Evolutionary conservation across 2,329 filamentous ascomycete genomes (phyloP).

Genomic region (Talaromyces sp.): DNA sequence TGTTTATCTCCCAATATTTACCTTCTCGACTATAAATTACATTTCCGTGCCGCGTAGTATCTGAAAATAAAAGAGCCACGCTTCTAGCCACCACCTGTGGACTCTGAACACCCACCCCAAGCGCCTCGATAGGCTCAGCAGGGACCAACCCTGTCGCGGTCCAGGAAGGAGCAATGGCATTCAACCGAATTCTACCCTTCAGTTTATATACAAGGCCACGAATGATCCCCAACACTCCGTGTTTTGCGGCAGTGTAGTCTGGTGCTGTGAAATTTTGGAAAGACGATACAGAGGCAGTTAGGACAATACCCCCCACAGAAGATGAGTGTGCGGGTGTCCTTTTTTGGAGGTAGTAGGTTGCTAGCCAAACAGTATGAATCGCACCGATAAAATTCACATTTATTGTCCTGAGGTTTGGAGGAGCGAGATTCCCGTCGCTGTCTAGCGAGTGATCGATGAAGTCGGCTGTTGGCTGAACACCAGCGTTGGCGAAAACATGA

Average conservation of each 20-base stretch:
- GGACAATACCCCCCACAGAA: conserved; percentile 50
- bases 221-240: conserved; percentile 58
- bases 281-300: conserved; percentile 56
- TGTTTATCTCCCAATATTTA: conserved; percentile 58
- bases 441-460: not conserved
- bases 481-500: conserved; percentile 55
- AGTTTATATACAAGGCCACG: conserved; percentile 47
- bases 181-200: conserved; percentile 53
- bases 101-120: conserved; percentile 41
- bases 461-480: conserved; percentile 51
- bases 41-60: conserved; percentile 53
- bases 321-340: not conserved
- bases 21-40: conserved; percentile 55
- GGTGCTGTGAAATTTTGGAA: conserved; percentile 55
- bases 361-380: conserved; percentile 55
- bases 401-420: conserved; percentile 47
- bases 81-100: conserved; percentile 53
- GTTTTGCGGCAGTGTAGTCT: conserved; percentile 60
- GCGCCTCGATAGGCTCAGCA: conserved; percentile 22
- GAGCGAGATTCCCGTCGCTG: conserved; percentile 11
- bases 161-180: conserved; percentile 60
- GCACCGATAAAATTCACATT: conserved; percentile 55
- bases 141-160: conserved; percentile 56
- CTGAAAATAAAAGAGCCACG: conserved; percentile 55
- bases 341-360: conserved; percentile 37